A percentile compares a stretch with the other conserved stretches of the same genome.
Evolutionary conservation across 2,329 filamentous ascomycete genomes (phyloP).

Genomic region (Penicillium hordei): DNA sequence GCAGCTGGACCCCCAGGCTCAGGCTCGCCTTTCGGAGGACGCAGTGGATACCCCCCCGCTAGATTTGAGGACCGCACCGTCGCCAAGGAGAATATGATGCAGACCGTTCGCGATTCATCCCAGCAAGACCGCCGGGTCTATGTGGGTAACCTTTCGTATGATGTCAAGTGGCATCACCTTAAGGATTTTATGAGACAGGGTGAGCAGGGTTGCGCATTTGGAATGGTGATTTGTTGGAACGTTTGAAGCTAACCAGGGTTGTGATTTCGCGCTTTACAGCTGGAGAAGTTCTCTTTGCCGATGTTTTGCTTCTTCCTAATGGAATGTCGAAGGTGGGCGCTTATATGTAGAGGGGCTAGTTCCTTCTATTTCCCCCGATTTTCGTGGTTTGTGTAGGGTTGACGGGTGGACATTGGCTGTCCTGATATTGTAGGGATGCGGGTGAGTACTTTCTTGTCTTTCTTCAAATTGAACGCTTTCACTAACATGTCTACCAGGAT

Average conservation of each 20-base stretch:
- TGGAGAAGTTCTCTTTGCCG: slow-evolving; percentile 98
- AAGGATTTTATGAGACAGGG: slow-evolving; percentile 99
- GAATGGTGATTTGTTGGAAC: slow-evolving; percentile 19
- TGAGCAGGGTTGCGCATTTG: slow-evolving; percentile 53
- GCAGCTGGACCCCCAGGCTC: slow-evolving; percentile 64
- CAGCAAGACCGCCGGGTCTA: slow-evolving; percentile 99
- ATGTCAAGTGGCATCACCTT: slow-evolving; percentile 99
- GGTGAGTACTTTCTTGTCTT: slow-evolving; percentile 62
- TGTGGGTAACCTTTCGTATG: slow-evolving; percentile 97
- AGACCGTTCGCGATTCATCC: slow-evolving; percentile 85
- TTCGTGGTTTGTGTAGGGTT: slow-evolving; percentile 77
- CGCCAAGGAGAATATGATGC: slow-evolving; percentile 95
- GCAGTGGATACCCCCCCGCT: slow-evolving; percentile 63
- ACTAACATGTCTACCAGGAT: slow-evolving; percentile 62
- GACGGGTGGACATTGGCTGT: slow-evolving; percentile 95
- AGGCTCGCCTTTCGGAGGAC: slow-evolving; percentile 58
- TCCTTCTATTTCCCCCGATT: slow-evolving; percentile 59
- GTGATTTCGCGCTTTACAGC: slow-evolving; percentile 56
- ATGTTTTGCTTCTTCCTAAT: slow-evolving; percentile 99
- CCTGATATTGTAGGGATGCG: slow-evolving; percentile 97
- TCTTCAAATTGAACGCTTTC: neutral
- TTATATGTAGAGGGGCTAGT: slow-evolving; percentile 86
- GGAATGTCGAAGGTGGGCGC: slow-evolving; percentile 99
- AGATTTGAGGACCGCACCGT: slow-evolving; percentile 81
- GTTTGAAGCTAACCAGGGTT: slow-evolving; percentile 20